These are phyloP conservation scores for Ambrosiella xylebori DNA, from an alignment of 2,329 filamentous ascomycete genomes.

Conservation along the genomic window DNA sequence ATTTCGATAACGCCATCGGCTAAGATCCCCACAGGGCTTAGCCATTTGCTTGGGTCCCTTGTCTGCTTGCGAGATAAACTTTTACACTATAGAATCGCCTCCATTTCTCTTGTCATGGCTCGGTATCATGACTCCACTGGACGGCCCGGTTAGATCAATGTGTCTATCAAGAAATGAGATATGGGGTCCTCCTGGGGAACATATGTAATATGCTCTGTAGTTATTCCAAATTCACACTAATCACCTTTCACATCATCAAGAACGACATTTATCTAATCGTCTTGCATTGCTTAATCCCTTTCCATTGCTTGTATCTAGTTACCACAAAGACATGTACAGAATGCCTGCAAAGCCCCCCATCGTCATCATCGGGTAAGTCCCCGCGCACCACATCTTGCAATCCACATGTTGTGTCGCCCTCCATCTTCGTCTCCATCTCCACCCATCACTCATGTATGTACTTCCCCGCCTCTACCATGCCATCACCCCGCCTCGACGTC, in stretches of 20 bases:
- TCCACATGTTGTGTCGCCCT: not conserved
- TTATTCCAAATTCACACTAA: too few relatives aligned
- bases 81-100: not conserved
- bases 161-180: too few relatives aligned
- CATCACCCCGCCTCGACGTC: not conserved
- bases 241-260: too few relatives aligned
- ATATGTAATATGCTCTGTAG: too few relatives aligned
- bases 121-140: not conserved
- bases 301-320: too few relatives aligned
- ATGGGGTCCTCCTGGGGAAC: too few relatives aligned
- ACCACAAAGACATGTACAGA: not conserved
- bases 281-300: too few relatives aligned
- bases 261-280: too few relatives aligned
- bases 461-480: not conserved
- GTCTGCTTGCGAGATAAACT: not conserved
- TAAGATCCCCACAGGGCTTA: not conserved
- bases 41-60: not conserved
- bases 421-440: not conserved
- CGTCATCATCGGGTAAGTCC: not conserved
- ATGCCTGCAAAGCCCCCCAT: not conserved
- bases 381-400: too few relatives aligned
- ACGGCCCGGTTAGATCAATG: too few relatives aligned
- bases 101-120: not conserved
- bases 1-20: not conserved
- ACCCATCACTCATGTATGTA: not conserved